Conservation (phyloP, 305 asterid species). For the Solanum hybrid region DNA sequence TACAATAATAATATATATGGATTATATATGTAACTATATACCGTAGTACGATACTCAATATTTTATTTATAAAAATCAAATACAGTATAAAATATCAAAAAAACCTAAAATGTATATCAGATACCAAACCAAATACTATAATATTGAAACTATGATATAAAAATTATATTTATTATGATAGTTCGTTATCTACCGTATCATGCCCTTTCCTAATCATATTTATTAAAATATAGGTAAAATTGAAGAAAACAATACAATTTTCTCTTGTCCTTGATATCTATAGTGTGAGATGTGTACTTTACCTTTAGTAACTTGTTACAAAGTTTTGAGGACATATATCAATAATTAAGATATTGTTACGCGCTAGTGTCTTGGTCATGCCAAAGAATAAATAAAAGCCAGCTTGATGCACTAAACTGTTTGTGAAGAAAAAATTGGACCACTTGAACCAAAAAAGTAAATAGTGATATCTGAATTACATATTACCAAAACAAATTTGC, state of each 20-base stretch:
- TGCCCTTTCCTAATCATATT: neutral
- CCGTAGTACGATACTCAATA: neutral
- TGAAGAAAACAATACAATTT: neutral
- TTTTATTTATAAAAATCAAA: neutral
- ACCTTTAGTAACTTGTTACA: neutral
- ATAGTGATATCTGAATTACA: neutral
- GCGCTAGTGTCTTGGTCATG: neutral
- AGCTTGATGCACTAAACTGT: too few relatives aligned
- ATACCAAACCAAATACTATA: too few relatives aligned
- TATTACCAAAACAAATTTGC: neutral
- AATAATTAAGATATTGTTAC: neutral
- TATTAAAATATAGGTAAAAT: neutral
- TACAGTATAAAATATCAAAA: neutral
- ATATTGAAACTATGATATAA: neutral
- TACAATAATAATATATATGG: neutral
- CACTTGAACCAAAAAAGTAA: neutral
- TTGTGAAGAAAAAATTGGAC: neutral
- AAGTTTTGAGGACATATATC: neutral
- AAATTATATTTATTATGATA: neutral
- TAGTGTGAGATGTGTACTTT: neutral
- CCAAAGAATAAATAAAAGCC: neutral
- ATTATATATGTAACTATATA: too few relatives aligned
- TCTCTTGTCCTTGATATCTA: neutral
- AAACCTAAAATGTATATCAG: too few relatives aligned
- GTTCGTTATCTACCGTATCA: neutral